phyloP scores from a whole-genome alignment of 192 early-diverging fungal genomes.

The Glomus cerebriforme region DNA sequence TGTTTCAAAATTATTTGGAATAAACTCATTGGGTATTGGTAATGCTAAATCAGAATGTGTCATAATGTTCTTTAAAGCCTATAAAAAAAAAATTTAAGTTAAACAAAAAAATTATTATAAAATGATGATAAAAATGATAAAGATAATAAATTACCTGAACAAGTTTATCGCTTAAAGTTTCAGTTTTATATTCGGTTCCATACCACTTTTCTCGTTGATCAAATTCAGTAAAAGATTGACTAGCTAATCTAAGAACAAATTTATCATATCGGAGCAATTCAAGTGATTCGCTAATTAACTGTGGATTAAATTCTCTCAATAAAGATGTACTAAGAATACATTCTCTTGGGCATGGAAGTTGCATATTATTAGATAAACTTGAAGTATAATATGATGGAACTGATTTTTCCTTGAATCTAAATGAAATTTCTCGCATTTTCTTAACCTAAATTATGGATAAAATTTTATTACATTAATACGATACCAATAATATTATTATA shows the following conservation, averaged over 20 bases:
- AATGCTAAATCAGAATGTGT: conserved; percentile 38
- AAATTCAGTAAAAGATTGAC: conserved; percentile 31
- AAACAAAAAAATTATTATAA: too few relatives aligned
- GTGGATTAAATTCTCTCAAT: conserved; percentile 63
- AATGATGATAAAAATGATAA: too few relatives aligned
- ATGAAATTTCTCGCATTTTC: conserved; percentile 54
- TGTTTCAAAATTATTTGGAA: conserved; percentile 78
- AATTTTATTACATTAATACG: too few relatives aligned
- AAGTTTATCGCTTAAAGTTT: conserved; percentile 51
- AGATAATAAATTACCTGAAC: conserved; percentile 38
- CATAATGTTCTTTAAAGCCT: conserved; percentile 35
- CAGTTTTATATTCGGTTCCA: conserved; percentile 72
- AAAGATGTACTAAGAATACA: conserved; percentile 67
- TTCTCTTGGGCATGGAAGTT: conserved; percentile 68
- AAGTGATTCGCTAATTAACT: conserved; percentile 64
- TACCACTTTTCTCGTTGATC: conserved; percentile 73
- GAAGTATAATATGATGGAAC: conserved; percentile 67
- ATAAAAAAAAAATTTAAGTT: too few relatives aligned
- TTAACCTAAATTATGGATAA: conserved; percentile 40
- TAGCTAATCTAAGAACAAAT: conserved; percentile 40
- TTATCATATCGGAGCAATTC: conserved; percentile 42
- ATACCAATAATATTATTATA: background rate
- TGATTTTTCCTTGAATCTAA: conserved; percentile 77
- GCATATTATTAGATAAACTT: conserved; percentile 75
- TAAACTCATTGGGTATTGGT: conserved; percentile 68